Evolutionary conservation across 306 rosid species (phyloP).

Genomic region (Pachyrhizus erosus): DNA sequence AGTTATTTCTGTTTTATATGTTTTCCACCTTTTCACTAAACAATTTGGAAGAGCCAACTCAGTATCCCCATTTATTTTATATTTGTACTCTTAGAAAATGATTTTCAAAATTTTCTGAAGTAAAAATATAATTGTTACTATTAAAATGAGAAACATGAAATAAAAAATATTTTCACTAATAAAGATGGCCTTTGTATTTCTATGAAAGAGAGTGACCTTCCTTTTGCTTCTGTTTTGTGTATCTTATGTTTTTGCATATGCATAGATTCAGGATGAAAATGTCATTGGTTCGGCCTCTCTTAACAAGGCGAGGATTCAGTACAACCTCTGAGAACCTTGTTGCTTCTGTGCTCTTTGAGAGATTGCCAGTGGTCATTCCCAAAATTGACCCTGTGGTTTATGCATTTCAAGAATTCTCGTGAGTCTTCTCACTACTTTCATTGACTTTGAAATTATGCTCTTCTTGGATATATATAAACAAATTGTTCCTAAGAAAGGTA

Average conservation of each 20-base stretch:
- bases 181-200: neutral
- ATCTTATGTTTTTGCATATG: neutral
- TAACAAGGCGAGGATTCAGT: slow-evolving; percentile 58
- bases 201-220: neutral
- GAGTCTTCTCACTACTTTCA: slow-evolving; percentile 17
- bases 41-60: neutral
- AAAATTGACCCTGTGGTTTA: slow-evolving; percentile 85
- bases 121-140: neutral
- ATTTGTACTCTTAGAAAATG: neutral
- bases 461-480: slow-evolving; percentile 10
- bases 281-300: slow-evolving; percentile 56
- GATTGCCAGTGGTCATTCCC: slow-evolving; percentile 88
- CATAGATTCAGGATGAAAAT: slow-evolving; percentile 63
- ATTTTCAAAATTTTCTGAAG: neutral
- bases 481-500: neutral
- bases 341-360: slow-evolving; percentile 90
- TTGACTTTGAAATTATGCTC: neutral
- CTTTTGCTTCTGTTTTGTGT: neutral
- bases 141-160: neutral
- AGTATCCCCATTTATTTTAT: neutral
- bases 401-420: slow-evolving; percentile 93
- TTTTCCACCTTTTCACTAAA: neutral
- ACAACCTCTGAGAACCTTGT: slow-evolving; percentile 70
- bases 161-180: neutral
- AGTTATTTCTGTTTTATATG: neutral